Conservation (phyloP, 495 filamentous ascomycete genomes). For the Neurospora sp. region DNA sequence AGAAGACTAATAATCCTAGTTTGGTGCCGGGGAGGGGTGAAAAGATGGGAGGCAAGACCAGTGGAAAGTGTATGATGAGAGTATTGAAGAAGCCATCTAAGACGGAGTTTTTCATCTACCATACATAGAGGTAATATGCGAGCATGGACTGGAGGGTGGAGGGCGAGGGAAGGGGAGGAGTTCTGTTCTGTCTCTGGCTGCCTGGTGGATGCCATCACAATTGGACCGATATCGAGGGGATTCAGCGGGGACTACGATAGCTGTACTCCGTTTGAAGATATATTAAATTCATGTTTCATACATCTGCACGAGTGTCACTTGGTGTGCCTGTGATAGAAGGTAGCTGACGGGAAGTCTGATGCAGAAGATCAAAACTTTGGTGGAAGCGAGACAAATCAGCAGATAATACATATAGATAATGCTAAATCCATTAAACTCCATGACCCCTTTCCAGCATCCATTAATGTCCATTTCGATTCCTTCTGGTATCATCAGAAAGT, state of each 20-base stretch:
- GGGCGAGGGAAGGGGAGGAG: neutral
- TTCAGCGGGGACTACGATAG: neutral
- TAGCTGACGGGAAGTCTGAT: neutral
- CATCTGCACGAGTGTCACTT: neutral
- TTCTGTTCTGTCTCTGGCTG: neutral
- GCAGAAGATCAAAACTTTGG: neutral
- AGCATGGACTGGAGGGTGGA: neutral
- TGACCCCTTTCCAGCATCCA: neutral
- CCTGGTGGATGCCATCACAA: neutral
- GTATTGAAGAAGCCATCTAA: neutral
- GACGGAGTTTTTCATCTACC: neutral
- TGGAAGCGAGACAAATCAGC: neutral
- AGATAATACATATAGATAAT: neutral
- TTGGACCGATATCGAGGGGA: neutral
- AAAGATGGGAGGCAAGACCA: neutral
- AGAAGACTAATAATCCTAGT: neutral
- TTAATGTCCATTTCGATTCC: neutral
- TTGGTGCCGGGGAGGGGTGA: neutral
- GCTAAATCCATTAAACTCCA: neutral
- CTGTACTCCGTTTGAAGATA: neutral
- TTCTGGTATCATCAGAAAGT: neutral
- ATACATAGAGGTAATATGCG: neutral
- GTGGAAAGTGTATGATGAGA: neutral
- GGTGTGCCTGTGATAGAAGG: neutral
- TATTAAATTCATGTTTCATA: neutral